Conservation (phyloP, 164 flowering plant species). For the Macadamia integrifolia region DNA sequence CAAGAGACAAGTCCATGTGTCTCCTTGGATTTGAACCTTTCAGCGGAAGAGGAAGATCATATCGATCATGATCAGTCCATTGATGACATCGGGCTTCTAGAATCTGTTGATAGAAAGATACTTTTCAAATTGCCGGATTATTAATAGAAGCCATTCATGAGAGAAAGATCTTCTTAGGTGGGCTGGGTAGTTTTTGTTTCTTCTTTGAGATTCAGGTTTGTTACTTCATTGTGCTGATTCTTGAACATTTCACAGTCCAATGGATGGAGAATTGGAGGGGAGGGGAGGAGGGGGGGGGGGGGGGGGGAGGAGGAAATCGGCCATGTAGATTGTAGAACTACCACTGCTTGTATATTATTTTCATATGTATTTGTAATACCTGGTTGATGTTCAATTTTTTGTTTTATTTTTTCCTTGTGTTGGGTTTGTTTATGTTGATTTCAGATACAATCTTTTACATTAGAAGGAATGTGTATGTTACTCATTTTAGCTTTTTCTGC, state of each 20-base stretch:
- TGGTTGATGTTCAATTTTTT: too few species aligned
- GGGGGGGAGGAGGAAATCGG: neutral
- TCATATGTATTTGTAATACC: neutral
- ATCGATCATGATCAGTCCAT: constrained; percentile 25
- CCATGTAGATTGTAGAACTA: constrained; percentile 10
- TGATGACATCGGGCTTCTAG: constrained; percentile 61
- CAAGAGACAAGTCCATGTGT: constrained; percentile 33
- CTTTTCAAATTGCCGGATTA: constrained; percentile 49
- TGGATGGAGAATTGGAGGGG: constrained; percentile 2
- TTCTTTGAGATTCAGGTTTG: constrained; percentile 11
- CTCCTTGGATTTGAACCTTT: constrained; percentile 75
- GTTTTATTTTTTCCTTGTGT: too few species aligned
- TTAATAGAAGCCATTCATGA: constrained; percentile 5
- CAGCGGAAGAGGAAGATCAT: constrained; percentile 38
- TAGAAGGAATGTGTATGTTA: neutral
- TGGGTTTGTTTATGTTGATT: too few species aligned
- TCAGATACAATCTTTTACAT: neutral
- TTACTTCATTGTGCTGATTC: constrained; percentile 5
- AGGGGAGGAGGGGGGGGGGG: too few species aligned
- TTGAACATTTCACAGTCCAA: neutral
- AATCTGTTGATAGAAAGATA: constrained; percentile 58
- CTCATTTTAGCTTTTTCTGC: too few species aligned
- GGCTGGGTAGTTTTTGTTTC: constrained; percentile 3
- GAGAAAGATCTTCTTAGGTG: neutral
- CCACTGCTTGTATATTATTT: constrained; percentile 23